Conservation (phyloP, 129 eudicot species). For the Rutidosis leptorrhynchoides region DNA sequence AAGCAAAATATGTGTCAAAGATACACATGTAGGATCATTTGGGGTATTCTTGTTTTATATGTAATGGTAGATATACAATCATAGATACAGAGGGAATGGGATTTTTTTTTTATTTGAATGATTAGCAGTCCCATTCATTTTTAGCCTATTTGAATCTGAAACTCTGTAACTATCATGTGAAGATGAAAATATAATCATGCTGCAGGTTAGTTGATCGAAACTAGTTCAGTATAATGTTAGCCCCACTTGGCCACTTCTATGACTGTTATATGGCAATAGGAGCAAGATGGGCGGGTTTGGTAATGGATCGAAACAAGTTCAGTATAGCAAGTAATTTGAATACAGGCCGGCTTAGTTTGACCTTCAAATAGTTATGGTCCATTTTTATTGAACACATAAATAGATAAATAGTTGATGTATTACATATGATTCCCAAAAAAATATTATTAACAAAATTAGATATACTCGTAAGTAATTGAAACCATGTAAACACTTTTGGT, state of each 20-base stretch:
- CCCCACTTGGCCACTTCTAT: too few relatives aligned
- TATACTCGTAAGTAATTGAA: neutral
- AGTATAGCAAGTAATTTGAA: neutral
- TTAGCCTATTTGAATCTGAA: constrained; percentile 16
- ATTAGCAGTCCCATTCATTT: constrained; percentile 10
- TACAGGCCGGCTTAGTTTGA: neutral
- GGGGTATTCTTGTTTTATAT: neutral
- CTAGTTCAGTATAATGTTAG: too few relatives aligned
- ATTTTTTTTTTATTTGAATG: constrained; percentile 13
- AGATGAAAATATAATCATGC: constrained; percentile 15
- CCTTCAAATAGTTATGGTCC: neutral
- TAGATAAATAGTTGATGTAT: neutral
- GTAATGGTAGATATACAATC: constrained; percentile 23
- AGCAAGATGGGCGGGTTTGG: neutral
- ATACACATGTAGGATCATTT: neutral
- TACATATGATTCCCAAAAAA: neutral
- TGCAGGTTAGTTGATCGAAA: too few relatives aligned
- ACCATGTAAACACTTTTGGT: neutral
- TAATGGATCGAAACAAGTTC: neutral
- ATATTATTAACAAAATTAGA: neutral
- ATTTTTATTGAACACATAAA: neutral
- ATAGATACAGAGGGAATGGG: constrained; percentile 17
- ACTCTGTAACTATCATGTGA: constrained; percentile 18
- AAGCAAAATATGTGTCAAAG: neutral
- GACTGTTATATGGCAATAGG: neutral